Conservation (phyloP, 179 eudicot genomes). For the Patellifolia procumbens region DNA sequence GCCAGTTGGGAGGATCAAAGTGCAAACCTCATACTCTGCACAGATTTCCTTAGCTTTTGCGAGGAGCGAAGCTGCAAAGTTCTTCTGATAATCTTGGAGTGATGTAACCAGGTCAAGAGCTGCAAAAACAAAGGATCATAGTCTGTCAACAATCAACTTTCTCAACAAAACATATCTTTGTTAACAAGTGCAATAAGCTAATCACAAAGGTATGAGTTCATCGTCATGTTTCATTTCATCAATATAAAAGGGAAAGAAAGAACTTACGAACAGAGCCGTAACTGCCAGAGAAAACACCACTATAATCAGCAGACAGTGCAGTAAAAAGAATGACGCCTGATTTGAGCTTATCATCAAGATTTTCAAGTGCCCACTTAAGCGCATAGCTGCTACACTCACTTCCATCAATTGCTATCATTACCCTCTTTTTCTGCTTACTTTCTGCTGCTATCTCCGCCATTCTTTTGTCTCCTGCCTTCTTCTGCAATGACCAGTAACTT, state of each 20-base stretch:
- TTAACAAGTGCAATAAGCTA: no score
- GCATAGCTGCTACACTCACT: constrained; percentile 60
- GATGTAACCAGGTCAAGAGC: constrained; percentile 44
- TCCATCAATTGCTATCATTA: constrained; percentile 66
- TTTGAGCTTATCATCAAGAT: constrained; percentile 36
- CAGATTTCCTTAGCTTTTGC: constrained; percentile 62
- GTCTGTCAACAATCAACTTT: not conserved
- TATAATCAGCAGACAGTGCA: constrained; percentile 38
- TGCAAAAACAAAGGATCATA: constrained; percentile 21
- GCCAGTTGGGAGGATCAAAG: not conserved
- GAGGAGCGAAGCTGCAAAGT: constrained; percentile 45
- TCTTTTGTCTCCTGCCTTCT: not conserved
- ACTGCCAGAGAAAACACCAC: constrained; percentile 46
- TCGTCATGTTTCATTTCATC: no score
- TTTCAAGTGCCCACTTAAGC: constrained; percentile 60
- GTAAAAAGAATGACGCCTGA: constrained; percentile 44
- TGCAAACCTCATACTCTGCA: constrained; percentile 52
- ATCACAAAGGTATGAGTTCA: no score
- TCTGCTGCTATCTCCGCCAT: constrained; percentile 22
- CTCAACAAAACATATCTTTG: no score
- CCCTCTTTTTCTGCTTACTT: constrained; percentile 32
- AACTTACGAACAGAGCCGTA: constrained; percentile 50
- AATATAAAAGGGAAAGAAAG: not conserved
- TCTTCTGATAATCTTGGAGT: constrained; percentile 51
- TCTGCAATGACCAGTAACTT: not conserved